phyloP scores from a whole-genome alignment of 2,329 filamentous ascomycete genomes.

The Whalleya microplaca region DNA sequence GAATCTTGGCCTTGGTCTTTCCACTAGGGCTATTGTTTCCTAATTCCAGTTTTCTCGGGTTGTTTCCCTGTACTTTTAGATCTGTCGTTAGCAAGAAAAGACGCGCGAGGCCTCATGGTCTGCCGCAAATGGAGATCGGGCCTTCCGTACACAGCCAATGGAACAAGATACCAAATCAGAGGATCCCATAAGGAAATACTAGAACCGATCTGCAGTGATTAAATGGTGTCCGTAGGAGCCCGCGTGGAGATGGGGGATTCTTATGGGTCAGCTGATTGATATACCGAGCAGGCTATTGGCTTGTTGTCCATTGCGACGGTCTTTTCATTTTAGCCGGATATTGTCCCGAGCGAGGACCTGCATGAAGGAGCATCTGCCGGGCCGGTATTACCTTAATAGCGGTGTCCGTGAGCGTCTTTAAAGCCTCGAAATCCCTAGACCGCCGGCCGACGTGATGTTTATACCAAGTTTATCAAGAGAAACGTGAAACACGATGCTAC shows the following conservation, averaged over 20 bases:
- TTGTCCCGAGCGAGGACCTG: conserved; percentile 24
- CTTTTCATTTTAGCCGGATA: conserved; percentile 28
- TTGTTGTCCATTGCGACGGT: conserved; percentile 17
- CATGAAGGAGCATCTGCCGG: conserved; percentile 21
- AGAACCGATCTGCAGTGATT: conserved; percentile 19
- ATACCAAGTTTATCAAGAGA: conserved; percentile 11
- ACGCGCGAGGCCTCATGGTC: neutral
- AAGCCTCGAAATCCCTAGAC: conserved; percentile 9
- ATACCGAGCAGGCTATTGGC: conserved; percentile 23
- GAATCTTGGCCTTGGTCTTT: no score
- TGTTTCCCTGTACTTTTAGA: no score
- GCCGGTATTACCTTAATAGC: conserved; percentile 19
- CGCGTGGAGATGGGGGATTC: conserved; percentile 7
- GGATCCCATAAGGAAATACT: no score
- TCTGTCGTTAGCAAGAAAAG: neutral
- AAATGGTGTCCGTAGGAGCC: conserved; percentile 9
- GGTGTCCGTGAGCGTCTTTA: conserved; percentile 21
- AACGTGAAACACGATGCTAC: conserved; percentile 22
- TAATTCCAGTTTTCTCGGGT: no score
- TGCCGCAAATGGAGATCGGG: no score
- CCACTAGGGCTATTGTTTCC: no score
- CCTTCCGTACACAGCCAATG: no score
- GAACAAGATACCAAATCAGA: no score
- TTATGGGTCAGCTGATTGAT: conserved; percentile 21
- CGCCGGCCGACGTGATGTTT: conserved; percentile 5